These are phyloP conservation scores for Nemania sp. DNA, from an alignment of 2,329 filamentous ascomycete species.

Conservation along the genomic window DNA sequence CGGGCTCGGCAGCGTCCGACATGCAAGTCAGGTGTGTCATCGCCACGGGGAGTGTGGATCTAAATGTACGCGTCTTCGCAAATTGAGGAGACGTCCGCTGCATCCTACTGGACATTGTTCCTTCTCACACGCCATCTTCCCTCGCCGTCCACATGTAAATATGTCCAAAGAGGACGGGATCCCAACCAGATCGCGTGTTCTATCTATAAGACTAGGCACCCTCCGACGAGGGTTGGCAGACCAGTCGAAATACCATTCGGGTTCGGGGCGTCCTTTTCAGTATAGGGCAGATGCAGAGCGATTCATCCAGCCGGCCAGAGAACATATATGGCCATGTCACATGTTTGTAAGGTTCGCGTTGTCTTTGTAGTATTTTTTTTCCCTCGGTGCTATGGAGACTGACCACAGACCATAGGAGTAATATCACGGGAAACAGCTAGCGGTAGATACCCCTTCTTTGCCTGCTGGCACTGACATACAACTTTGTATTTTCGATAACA, in stretches of 20 bases:
- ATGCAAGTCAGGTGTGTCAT: conserved; percentile 80
- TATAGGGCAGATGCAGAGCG: not conserved
- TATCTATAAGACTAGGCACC: not conserved
- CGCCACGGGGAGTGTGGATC: conserved; percentile 83
- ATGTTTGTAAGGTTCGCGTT: conserved; percentile 20
- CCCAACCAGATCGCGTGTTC: not conserved
- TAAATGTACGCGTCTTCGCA: conserved; percentile 78
- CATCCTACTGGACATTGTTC: not conserved
- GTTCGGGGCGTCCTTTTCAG: too few relatives aligned
- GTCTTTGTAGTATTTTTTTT: too few relatives aligned
- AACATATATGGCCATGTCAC: conserved; percentile 17
- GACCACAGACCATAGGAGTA: conserved; percentile 11
- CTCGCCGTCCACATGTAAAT: too few relatives aligned
- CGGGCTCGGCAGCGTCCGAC: conserved; percentile 48
- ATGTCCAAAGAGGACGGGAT: not conserved
- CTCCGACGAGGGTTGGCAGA: not conserved
- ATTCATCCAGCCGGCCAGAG: conserved; percentile 5
- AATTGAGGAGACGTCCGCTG: conserved; percentile 40
- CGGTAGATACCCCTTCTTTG: conserved; percentile 23
- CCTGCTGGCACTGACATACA: conserved; percentile 4
- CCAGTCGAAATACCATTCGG: too few relatives aligned
- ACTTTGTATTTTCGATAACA: conserved; percentile 4
- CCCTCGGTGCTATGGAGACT: conserved; percentile 8
- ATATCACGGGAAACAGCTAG: conserved; percentile 14
- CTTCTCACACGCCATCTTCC: not conserved